Evolutionary conservation across 768 basidiomycete species (phyloP).

Genomic region (Coprinellus aureogranulatus): DNA sequence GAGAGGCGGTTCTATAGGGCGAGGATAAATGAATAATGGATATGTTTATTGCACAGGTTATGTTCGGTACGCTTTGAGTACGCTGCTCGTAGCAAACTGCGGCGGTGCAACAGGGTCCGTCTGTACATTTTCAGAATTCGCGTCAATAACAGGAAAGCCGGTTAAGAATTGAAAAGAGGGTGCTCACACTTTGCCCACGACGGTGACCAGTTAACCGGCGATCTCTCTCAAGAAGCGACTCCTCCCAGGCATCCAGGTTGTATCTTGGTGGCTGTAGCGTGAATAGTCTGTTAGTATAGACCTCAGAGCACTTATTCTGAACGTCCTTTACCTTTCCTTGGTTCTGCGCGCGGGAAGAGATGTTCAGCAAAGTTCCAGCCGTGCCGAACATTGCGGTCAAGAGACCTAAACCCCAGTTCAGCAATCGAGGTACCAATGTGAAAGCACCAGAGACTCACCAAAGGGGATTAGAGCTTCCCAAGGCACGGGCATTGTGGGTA

Average conservation of each 20-base stretch:
- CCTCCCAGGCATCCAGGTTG: slow-evolving; percentile 85
- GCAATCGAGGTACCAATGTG: too few species aligned
- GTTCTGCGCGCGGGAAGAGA: slow-evolving; percentile 78
- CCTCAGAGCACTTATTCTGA: background rate
- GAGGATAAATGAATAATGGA: background rate
- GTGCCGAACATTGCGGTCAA: slow-evolving; percentile 86
- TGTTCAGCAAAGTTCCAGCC: slow-evolving; percentile 82
- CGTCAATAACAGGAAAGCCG: background rate
- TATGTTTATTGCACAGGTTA: slow-evolving; percentile 26
- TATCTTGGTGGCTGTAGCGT: slow-evolving; percentile 72
- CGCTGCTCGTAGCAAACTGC: slow-evolving; percentile 68
- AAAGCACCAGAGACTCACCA: slow-evolving; percentile 43
- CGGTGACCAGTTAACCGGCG: slow-evolving; percentile 79
- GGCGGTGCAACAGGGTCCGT: slow-evolving; percentile 66
- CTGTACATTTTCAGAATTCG: slow-evolving; percentile 33
- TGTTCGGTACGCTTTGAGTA: slow-evolving; percentile 64
- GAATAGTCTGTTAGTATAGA: background rate
- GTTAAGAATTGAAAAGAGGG: slow-evolving; percentile 10
- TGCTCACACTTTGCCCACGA: slow-evolving; percentile 81
- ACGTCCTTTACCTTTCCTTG: slow-evolving; percentile 72
- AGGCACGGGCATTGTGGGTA: slow-evolving; percentile 78
- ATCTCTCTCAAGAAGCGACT: slow-evolving; percentile 96
- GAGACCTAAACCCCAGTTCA: slow-evolving; percentile 58
- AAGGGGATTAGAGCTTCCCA: slow-evolving; percentile 98
- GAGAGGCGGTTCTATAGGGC: background rate